phyloP scores from a whole-genome alignment of 495 filamentous ascomycete species.

The Aspergillus leporis region DNA sequence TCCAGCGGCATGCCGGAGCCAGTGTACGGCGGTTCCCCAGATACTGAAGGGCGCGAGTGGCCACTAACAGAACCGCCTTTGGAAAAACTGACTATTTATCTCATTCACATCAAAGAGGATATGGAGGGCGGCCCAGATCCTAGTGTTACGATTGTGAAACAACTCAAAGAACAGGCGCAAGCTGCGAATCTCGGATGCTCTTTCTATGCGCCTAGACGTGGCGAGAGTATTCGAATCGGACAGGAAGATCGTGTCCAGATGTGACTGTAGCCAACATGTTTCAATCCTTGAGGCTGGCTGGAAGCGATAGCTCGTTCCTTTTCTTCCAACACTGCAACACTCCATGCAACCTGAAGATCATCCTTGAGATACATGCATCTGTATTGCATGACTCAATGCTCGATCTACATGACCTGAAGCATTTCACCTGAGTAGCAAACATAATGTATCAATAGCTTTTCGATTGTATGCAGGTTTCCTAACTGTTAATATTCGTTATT shows the following conservation, averaged over 20 bases:
- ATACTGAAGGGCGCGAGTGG: slow-evolving; percentile 16
- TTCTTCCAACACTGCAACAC: too few relatives aligned
- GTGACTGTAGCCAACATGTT: too few relatives aligned
- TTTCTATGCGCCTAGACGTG: slow-evolving; percentile 66
- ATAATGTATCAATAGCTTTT: neutral
- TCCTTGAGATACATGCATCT: too few relatives aligned
- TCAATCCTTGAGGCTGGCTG: too few relatives aligned
- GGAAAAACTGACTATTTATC: slow-evolving; percentile 60
- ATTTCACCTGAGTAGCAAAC: neutral
- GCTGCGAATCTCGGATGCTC: slow-evolving; percentile 69
- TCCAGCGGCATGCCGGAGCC: neutral
- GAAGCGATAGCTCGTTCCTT: too few relatives aligned
- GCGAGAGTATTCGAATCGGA: slow-evolving; percentile 47
- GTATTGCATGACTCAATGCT: too few relatives aligned
- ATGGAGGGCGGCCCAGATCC: slow-evolving; percentile 64
- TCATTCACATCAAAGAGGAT: slow-evolving; percentile 83
- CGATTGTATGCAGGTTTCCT: neutral
- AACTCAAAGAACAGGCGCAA: slow-evolving; percentile 63
- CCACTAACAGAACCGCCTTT: slow-evolving; percentile 37
- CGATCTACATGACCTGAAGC: neutral
- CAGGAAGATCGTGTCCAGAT: too few relatives aligned
- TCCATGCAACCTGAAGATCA: too few relatives aligned
- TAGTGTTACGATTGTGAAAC: slow-evolving; percentile 62
- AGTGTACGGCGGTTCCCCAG: neutral
- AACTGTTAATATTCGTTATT: neutral